These are phyloP conservation scores for Xylariaceae sp. DNA, from an alignment of 2,329 filamentous ascomycete species.

Conservation along the genomic window DNA sequence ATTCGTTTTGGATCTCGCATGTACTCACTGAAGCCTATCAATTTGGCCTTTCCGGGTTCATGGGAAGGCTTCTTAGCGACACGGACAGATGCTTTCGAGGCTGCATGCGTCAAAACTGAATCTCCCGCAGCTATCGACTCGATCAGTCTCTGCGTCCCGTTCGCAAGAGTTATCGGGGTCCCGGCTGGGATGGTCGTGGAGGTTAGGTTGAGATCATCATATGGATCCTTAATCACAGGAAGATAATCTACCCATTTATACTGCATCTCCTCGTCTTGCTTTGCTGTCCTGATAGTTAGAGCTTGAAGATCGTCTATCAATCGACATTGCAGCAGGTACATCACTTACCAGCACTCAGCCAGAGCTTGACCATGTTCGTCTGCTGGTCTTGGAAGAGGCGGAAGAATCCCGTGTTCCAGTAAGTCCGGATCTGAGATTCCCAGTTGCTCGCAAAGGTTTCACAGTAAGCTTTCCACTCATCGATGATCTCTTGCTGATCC, in stretches of 20 bases:
- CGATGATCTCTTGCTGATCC: background rate
- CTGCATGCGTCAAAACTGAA: background rate
- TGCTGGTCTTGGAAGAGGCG: background rate
- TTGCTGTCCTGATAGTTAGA: background rate
- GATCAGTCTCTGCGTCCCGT: background rate
- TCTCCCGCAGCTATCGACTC: background rate
- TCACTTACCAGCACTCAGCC: background rate
- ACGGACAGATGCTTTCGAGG: background rate
- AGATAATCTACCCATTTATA: background rate
- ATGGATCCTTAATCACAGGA: background rate
- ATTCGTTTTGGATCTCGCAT: background rate
- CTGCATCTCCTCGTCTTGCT: background rate
- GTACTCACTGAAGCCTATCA: background rate
- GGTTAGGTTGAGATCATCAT: background rate
- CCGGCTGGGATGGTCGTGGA: background rate
- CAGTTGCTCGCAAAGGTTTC: background rate
- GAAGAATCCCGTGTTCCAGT: background rate
- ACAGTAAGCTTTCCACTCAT: constrained; percentile 1
- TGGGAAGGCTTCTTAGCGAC: background rate
- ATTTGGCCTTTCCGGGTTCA: background rate
- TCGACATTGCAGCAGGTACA: background rate
- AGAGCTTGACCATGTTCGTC: background rate
- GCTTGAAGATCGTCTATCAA: background rate
- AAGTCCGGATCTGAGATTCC: background rate
- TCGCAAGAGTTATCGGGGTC: background rate